Evolutionary conservation across 2,329 filamentous ascomycete genomes (phyloP), one percentile per base, ranked within the genome.

Genomic region (Emydomyces testavorans): DNA sequence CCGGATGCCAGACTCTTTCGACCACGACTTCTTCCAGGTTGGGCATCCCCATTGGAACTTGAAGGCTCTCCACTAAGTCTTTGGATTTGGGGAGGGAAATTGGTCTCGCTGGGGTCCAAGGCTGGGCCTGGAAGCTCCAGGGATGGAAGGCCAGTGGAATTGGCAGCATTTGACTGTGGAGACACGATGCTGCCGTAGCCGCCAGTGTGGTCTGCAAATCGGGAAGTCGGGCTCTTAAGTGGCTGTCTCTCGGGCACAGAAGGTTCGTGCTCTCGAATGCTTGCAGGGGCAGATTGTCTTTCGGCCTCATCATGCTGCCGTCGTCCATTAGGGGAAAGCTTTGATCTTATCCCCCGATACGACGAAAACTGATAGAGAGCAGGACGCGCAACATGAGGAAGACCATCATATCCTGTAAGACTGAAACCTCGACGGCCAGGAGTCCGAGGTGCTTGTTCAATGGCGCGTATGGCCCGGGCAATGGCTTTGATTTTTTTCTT

Each of bases 401-500:
- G 40, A 6, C 38, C 46, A 29, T 52, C 50, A 37, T 57, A 48
- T 24, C 43, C 48, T 46, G 24, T 47, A 44, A 56, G 49, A 40
- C 46, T 48, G 46, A 54, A 48, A 31, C 61, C 59, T 53, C 66
- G 62, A 35, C 65, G 52, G 37, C 59, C 63, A 7, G 79, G 76
- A 0, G 77, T 76, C 50, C 70, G 65, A 51, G 71, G 66, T 1
- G 70, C 76, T 71, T 62, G 78, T 65, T 70, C 78, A 67, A 70
- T 67, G 57, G 68, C 74, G 48, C 77, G 74, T 52, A 92, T 75
- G 50, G 87, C 86, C 52, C 83, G 78, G 20, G 75, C 69, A 45
- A 95, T 81, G 49, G 80, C 80, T 66, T 95, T 96, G 65, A 96
- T 75, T 62, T 88, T 83, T 70, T 95, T 95, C 70, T 96, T 96